Percentiles rank a stretch among this genome's conserved stretches.
Evolutionary conservation across 345 rosid genomes (phyloP).

Genomic region (Abelmoschus esculentus): DNA sequence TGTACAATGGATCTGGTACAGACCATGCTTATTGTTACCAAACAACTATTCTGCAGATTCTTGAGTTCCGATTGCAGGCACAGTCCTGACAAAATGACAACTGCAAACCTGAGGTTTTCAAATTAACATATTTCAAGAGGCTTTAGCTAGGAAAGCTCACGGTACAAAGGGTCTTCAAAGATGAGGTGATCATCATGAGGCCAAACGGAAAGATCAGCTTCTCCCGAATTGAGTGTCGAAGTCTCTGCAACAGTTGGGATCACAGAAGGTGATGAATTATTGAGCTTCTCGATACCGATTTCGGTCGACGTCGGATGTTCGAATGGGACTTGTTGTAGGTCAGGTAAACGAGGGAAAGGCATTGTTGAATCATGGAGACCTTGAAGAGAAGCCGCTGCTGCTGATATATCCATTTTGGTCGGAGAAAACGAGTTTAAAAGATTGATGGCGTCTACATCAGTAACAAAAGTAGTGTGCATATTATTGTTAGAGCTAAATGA

Average conservation of each 20-base stretch:
- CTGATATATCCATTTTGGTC: conserved; percentile 18
- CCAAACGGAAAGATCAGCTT: conserved; percentile 33
- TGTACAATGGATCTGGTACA: no score
- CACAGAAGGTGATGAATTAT: conserved; percentile 23
- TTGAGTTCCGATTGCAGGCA: no score
- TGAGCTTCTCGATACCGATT: conserved; percentile 7
- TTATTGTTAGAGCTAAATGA: conserved; percentile 11
- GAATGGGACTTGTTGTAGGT: conserved; percentile 17
- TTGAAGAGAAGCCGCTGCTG: conserved; percentile 12
- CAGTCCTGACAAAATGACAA: background rate
- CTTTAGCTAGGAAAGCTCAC: conserved; percentile 33
- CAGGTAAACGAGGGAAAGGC: conserved; percentile 45
- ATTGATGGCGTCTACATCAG: conserved; percentile 31
- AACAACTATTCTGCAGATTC: no score
- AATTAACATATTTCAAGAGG: background rate
- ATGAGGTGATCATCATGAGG: conserved; percentile 26
- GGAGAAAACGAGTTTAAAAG: conserved; percentile 32
- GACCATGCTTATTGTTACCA: no score
- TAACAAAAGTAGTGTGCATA: background rate
- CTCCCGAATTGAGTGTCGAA: conserved; percentile 14
- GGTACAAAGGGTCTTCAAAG: conserved; percentile 48
- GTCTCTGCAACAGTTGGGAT: conserved; percentile 11
- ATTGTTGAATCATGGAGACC: conserved; percentile 18
- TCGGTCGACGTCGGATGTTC: background rate
- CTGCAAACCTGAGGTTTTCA: background rate